Evolutionary conservation across 1,284 basidiomycete species (phyloP).

Genomic region (Trichosporon asahii): DNA sequence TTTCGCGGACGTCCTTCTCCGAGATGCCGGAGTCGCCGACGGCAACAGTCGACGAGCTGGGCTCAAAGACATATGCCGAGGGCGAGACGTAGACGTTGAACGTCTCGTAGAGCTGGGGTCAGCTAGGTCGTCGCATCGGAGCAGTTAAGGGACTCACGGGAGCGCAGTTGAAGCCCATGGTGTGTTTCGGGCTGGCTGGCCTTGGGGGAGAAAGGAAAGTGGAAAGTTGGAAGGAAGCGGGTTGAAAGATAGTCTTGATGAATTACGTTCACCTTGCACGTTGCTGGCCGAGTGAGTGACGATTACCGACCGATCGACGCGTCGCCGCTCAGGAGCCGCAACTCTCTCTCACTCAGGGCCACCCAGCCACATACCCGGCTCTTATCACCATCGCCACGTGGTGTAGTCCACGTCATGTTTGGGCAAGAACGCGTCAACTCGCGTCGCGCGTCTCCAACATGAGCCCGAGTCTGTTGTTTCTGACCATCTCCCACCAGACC

Average conservation of each 20-base stretch:
- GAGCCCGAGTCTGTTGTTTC: background rate
- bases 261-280: background rate
- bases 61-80: constrained; percentile 50
- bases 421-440: constrained; percentile 15
- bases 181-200: background rate
- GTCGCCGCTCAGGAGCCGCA: constrained; percentile 1
- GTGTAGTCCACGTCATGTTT: constrained; percentile 7
- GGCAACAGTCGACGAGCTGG: constrained; percentile 33
- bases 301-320: constrained; percentile 4
- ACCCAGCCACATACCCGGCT: background rate
- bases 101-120: constrained; percentile 48
- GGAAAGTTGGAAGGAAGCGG: background rate
- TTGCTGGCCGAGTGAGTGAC: background rate
- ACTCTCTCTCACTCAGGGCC: background rate
- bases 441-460: constrained; percentile 17
- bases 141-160: constrained; percentile 23
- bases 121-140: background rate
- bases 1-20: constrained; percentile 50
- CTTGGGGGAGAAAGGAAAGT: background rate
- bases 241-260: background rate
- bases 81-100: constrained; percentile 52
- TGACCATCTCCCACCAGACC: background rate
- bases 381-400: constrained; percentile 8
- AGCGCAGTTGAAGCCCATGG: constrained; percentile 31
- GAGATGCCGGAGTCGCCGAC: constrained; percentile 27